phyloP scores from a whole-genome alignment of 805 yeast species.

The Brettanomyces naardenensis region DNA sequence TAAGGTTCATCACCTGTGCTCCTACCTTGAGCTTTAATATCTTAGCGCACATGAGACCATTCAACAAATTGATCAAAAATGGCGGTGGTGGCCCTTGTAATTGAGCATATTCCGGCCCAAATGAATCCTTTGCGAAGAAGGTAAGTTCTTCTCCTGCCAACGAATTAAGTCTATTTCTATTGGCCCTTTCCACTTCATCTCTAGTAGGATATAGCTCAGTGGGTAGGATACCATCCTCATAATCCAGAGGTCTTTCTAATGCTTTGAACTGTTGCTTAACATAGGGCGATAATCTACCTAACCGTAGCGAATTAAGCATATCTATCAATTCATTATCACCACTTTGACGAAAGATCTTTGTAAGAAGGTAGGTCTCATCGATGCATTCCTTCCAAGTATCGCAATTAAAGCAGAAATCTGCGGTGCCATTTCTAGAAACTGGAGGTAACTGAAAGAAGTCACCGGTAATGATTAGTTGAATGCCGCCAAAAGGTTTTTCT shows the following conservation, averaged over 20 bases:
- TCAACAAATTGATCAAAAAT: constrained; percentile 16
- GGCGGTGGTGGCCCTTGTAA: constrained; percentile 8
- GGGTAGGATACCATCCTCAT: constrained; percentile 75
- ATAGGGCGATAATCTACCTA: constrained; percentile 51
- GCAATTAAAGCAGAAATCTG: constrained; percentile 69
- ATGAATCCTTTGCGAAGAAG: constrained; percentile 39
- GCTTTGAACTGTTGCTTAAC: constrained; percentile 40
- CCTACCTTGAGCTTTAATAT: constrained; percentile 61
- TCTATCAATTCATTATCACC: constrained; percentile 71
- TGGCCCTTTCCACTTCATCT: constrained; percentile 75
- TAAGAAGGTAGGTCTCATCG: constrained; percentile 57
- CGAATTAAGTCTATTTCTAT: constrained; percentile 38
- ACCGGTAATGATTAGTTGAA: constrained; percentile 85
- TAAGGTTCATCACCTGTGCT: constrained; percentile 92
- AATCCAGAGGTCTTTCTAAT: constrained; percentile 49
- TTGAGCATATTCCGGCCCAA: constrained; percentile 5
- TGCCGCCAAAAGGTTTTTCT: constrained; percentile 81
- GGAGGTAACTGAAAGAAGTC: constrained; percentile 97
- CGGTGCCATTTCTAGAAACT: constrained; percentile 39
- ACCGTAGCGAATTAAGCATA: constrained; percentile 73
- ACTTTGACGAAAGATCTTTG: constrained; percentile 80
- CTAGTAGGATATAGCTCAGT: constrained; percentile 87
- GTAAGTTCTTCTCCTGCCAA: constrained; percentile 39
- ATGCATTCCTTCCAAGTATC: constrained; percentile 60
- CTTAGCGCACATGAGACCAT: constrained; percentile 63